phyloP scores from a whole-genome alignment of 805 yeast genomes.

The Ogataea haglerorum region DNA sequence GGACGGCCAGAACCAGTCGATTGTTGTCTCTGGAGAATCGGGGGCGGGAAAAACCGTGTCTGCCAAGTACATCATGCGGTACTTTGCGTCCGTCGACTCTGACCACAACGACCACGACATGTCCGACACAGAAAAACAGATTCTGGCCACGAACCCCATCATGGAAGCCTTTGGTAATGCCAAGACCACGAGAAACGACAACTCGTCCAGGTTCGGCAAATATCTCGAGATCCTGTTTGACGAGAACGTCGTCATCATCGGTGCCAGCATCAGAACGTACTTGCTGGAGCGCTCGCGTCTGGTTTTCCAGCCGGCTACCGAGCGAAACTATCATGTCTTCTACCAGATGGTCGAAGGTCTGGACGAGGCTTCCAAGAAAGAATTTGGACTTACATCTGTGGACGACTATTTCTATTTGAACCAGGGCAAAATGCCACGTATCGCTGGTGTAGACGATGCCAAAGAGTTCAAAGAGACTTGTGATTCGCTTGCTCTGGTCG shows the following conservation, averaged over 20 bases:
- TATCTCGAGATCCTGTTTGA: conserved; percentile 89
- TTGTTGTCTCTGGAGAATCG: conserved; percentile 95
- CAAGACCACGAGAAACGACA: conserved; percentile 93
- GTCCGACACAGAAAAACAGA: conserved; percentile 90
- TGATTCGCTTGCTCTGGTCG: conserved; percentile 75
- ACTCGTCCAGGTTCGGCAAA: conserved; percentile 96
- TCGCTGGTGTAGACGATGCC: conserved; percentile 78
- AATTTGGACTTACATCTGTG: conserved; percentile 59
- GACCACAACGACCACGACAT: conserved; percentile 53
- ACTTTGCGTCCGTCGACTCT: conserved; percentile 88
- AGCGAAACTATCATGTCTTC: conserved; percentile 92
- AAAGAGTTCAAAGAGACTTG: conserved; percentile 73
- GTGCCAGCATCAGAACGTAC: conserved; percentile 92
- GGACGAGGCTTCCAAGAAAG: conserved; percentile 48
- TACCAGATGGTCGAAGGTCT: conserved; percentile 84
- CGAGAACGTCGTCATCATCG: conserved; percentile 71
- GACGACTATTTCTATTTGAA: conserved; percentile 76
- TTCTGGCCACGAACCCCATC: conserved; percentile 93
- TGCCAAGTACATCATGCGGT: conserved; percentile 96
- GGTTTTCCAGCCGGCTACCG: conserved; percentile 87
- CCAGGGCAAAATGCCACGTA: conserved; percentile 76
- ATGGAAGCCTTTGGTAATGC: conserved; percentile 99
- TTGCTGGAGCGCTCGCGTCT: conserved; percentile 89
- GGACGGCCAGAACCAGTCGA: conserved; percentile 84
- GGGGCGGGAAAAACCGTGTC: conserved; percentile 99